Conservation (phyloP, 306 rosid species). For the Casuarina cunninghamiana region DNA sequence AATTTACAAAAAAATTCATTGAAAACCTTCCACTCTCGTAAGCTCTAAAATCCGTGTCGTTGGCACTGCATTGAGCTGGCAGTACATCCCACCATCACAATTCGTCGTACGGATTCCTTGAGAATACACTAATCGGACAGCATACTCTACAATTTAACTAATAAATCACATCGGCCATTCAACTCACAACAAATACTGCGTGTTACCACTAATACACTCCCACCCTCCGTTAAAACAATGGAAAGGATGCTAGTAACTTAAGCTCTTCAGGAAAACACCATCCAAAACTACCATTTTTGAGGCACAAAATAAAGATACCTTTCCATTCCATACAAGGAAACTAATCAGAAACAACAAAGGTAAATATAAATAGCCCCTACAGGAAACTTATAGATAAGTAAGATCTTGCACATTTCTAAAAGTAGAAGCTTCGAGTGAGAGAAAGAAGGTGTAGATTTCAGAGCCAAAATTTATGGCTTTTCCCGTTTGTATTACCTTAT, state of each 20-base stretch:
- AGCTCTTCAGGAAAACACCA: not conserved
- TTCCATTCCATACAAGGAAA: not conserved
- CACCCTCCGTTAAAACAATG: not conserved
- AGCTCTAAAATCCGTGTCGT: not conserved
- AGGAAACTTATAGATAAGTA: slow-evolving; percentile 20
- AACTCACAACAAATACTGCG: not conserved
- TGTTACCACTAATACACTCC: not conserved
- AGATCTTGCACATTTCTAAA: slow-evolving; percentile 35
- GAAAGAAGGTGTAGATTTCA: not conserved
- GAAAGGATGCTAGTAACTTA: not conserved
- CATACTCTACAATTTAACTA: not conserved
- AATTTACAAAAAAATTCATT: not conserved
- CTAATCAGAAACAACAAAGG: slow-evolving; percentile 13
- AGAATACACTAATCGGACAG: not conserved
- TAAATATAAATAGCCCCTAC: not conserved
- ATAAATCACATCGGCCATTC: not conserved
- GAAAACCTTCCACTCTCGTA: not conserved
- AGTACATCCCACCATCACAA: not conserved
- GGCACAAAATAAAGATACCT: not conserved
- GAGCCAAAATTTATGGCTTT: not conserved
- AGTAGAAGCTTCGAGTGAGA: not conserved
- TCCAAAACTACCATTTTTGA: not conserved
- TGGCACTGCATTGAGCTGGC: too few species aligned
- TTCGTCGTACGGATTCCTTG: not conserved
- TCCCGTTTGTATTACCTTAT: slow-evolving; percentile 48